Conservation (phyloP, 2,329 filamentous ascomycete species). For the Aspergillus caelatus region DNA sequence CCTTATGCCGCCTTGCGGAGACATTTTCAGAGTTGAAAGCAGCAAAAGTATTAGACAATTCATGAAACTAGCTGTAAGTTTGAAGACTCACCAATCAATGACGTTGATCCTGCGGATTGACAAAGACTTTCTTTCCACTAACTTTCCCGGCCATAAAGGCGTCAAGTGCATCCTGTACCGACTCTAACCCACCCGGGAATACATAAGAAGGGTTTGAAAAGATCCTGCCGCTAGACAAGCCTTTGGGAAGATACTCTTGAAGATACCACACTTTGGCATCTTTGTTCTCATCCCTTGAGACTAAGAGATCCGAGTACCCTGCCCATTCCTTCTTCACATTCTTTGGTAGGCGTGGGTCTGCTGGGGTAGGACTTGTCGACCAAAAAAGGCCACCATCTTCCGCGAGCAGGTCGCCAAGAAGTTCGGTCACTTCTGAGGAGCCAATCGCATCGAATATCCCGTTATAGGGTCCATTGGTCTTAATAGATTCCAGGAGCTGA, state of each 20-base stretch:
- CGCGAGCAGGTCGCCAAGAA: constrained; percentile 7
- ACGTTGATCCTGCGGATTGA: background rate
- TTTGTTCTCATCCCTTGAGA: background rate
- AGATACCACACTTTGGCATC: background rate
- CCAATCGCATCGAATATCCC: constrained; percentile 8
- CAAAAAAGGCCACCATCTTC: constrained; percentile 4
- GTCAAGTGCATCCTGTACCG: background rate
- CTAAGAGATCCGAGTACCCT: background rate
- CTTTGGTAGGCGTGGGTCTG: background rate
- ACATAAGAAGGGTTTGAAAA: background rate
- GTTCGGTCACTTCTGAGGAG: background rate
- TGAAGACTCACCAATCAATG: background rate
- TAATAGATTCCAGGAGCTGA: constrained; percentile 1
- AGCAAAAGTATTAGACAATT: too few relatives aligned
- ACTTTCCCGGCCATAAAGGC: background rate
- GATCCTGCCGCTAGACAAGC: background rate
- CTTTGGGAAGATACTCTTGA: background rate
- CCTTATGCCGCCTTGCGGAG: too few relatives aligned
- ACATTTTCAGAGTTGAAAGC: too few relatives aligned
- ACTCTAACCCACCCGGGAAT: background rate
- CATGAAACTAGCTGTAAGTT: background rate
- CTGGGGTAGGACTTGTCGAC: background rate
- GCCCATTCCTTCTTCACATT: background rate
- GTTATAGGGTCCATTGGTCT: constrained; percentile 12
- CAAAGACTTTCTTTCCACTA: background rate